These are phyloP conservation scores for Fomitopsis betulina DNA, from an alignment of 1,284 basidiomycete species.

Conservation along the genomic window DNA sequence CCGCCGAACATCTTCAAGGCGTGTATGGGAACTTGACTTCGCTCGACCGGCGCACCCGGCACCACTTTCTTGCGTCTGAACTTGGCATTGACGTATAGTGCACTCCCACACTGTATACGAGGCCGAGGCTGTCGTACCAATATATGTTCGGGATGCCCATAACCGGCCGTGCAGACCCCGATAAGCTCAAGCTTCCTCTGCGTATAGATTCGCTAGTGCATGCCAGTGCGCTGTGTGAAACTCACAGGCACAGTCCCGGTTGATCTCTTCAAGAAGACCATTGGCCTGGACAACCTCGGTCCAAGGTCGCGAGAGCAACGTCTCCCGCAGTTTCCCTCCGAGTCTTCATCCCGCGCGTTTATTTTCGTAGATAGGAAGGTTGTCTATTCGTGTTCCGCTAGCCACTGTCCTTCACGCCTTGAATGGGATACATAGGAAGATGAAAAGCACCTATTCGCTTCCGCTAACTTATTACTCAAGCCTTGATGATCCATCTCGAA, in stretches of 20 bases:
- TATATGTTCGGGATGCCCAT: background rate
- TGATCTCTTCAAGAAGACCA: background rate
- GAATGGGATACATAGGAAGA: background rate
- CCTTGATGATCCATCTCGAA: no score
- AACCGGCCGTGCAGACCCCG: background rate
- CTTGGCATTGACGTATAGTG: background rate
- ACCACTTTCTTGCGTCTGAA: background rate
- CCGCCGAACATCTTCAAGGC: conserved; percentile 32
- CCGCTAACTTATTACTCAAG: no score
- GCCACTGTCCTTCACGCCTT: background rate
- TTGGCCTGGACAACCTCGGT: background rate
- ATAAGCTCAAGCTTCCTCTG: conserved; percentile 4
- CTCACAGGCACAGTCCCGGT: background rate
- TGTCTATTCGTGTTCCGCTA: background rate
- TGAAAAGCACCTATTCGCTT: background rate
- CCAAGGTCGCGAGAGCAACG: background rate
- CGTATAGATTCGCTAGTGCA: background rate
- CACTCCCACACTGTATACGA: background rate
- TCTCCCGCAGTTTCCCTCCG: background rate
- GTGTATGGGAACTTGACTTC: conserved; percentile 16
- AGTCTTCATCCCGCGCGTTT: background rate
- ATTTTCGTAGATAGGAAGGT: no score
- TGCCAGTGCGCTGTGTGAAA: background rate
- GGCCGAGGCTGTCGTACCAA: background rate
- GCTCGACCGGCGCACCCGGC: background rate